A percentile compares a stretch with the other conserved stretches of the same genome.
These are phyloP conservation scores for Trichoderma aggressivum DNA, from an alignment of 2,329 filamentous ascomycete species.

Conservation along the genomic window DNA sequence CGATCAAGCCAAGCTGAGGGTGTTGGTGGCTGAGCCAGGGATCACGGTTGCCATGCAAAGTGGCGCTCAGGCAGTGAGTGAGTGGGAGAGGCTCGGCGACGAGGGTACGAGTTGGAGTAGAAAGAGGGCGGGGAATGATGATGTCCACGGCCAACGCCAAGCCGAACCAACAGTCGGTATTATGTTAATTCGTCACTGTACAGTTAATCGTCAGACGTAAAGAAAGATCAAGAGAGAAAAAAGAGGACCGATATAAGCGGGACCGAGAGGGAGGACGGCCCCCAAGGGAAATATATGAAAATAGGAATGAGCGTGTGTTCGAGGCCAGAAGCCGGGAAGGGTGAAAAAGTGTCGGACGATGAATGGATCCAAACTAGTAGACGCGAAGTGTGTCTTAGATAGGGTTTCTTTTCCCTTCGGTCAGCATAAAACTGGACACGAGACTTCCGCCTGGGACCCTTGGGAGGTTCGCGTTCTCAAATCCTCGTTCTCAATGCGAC, in stretches of 20 bases:
- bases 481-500: background rate
- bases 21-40: background rate
- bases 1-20: background rate
- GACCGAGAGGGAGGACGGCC: background rate
- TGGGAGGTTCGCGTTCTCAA: background rate
- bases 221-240: background rate
- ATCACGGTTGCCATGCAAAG: background rate
- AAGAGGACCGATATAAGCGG: conserved; percentile 4
- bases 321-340: background rate
- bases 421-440: conserved; percentile 2
- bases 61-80: background rate
- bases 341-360: conserved; percentile 5
- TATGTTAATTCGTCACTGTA: background rate
- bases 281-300: conserved; percentile 3
- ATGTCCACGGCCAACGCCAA: background rate
- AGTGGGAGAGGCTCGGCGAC: background rate
- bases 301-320: background rate
- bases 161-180: background rate
- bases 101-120: background rate
- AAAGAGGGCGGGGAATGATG: background rate
- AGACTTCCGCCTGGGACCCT: background rate
- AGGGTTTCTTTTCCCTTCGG: conserved; percentile 1
- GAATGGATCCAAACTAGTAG: conserved; percentile 1
- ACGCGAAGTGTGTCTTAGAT: conserved; percentile 8
- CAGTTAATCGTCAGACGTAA: background rate